Base-by-base conservation (phyloP, 768 basidiomycete genomes). In the Leccinum truebloodii region DNA sequence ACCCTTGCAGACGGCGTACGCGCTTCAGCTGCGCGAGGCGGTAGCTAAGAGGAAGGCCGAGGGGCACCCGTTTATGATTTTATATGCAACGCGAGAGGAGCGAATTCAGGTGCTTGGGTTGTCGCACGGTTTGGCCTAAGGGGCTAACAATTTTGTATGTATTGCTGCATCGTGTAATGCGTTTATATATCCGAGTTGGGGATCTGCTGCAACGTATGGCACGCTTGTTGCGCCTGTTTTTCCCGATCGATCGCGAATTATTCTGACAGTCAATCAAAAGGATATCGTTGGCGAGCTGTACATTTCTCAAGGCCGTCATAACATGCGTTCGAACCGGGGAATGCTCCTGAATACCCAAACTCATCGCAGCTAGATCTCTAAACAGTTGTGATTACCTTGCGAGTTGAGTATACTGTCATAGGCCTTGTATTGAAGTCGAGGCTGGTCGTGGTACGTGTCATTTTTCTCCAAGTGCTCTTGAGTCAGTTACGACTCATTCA, bases 251-350 rank as follows among this genome's bases (percentile, higher is more conserved):
- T 53, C 16, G 2, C 41, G n/a, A 14, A 30, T 59, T 50, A 50
- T 58, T 44, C 48, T 69, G 58, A 73, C 52, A 13, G 22, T 60
- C 10, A 34, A 37, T 59, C 14, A 8, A 63, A 86, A n/a, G 81
- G 91, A 90, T 1, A 85, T 92, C 0, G 90, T 92, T 3, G 90
- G 88, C 0, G 75, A 77, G 18, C 66, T 94, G 63, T 70, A 94
- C 22, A 55, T 74, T 1, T 67, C 69, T 0, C 77, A 92, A 8
- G 80, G 80, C 10, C 79, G 93, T 54, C 93, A 94, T 67, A 84
- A 86, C 59, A 86, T 86, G 77, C 81, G 92, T 14, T 92, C 93
- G 12, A 89, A 83, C 51, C 93, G 94, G 78, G 91, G 57, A 74
- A 86, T 55, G 89, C 90, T 1, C 81, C 83, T 5, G 91, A 90